These are phyloP conservation scores for Thraustochytrium striatum DNA, from an alignment of 352 stramenopile species.

Conservation along the genomic window DNA sequence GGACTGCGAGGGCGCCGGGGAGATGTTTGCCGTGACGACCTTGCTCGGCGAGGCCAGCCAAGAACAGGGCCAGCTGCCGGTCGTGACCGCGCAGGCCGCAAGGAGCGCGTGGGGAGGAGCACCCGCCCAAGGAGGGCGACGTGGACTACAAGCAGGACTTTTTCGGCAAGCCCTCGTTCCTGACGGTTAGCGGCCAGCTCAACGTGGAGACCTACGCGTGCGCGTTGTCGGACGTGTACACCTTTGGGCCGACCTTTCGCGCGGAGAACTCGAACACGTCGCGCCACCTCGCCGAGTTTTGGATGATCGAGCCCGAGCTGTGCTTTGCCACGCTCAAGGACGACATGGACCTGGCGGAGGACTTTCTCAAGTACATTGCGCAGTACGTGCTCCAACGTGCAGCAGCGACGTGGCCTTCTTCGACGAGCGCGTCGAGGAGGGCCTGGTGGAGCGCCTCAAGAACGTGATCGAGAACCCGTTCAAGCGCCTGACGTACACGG, in stretches of 20 bases:
- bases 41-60: conserved; percentile 60
- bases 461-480: conserved; percentile 66
- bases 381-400: conserved; percentile 86
- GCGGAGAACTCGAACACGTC: conserved; percentile 92
- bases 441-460: conserved; percentile 71
- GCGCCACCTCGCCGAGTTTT: conserved; percentile 87
- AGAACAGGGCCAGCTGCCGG: conserved; percentile 38
- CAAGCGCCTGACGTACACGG: conserved; percentile 83
- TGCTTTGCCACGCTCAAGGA: conserved; percentile 76
- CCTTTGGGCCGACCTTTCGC: conserved; percentile 89
- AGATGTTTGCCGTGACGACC: conserved; percentile 91
- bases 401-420: conserved; percentile 87
- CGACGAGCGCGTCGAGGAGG: conserved; percentile 83
- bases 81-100: conserved; percentile 16
- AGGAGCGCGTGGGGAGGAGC: conserved; percentile 54
- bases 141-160: conserved; percentile 87
- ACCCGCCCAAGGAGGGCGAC: conserved; percentile 62
- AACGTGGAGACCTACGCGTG: conserved; percentile 89
- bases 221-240: conserved; percentile 83
- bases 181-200: conserved; percentile 95
- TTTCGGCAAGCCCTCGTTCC: conserved; percentile 73
- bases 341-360: conserved; percentile 89
- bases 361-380: conserved; percentile 91
- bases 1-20: conserved; percentile 95
- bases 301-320: conserved; percentile 92